Evolutionary conservation across 495 filamentous ascomycete species (phyloP).

Genomic region (Penicillium lividum): DNA sequence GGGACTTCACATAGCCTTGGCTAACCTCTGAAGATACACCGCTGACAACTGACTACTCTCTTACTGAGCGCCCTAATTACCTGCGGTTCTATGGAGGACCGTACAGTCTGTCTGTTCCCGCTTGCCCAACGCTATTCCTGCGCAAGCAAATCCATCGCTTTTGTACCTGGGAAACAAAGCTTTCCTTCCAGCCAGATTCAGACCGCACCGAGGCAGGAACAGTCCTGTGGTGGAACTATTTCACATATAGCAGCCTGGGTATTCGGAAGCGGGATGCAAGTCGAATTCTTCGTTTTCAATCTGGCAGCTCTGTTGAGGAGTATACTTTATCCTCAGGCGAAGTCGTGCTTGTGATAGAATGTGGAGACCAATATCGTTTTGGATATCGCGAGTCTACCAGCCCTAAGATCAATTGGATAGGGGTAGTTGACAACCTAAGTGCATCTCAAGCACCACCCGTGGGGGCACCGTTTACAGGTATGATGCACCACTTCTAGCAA

Average conservation of each 20-base stretch:
- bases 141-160: conserved; percentile 43
- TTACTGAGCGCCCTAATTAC: conserved; percentile 34
- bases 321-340: conserved; percentile 8
- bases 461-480: conserved; percentile 39
- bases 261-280: conserved; percentile 22
- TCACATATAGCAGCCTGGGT: conserved; percentile 39
- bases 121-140: conserved; percentile 44
- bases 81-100: conserved; percentile 44
- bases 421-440: conserved; percentile 24
- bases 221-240: conserved; percentile 45
- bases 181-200: conserved; percentile 33
- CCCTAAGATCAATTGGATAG: conserved; percentile 27
- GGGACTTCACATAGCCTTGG: background rate
- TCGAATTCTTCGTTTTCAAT: conserved; percentile 30
- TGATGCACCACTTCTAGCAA: no score
- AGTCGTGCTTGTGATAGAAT: conserved; percentile 29
- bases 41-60: conserved; percentile 34
- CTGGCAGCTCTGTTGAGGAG: conserved; percentile 20
- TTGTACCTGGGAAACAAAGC: conserved; percentile 36
- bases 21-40: conserved; percentile 27
- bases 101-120: conserved; percentile 41
- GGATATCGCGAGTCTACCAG: conserved; percentile 25
- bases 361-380: conserved; percentile 32
- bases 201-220: conserved; percentile 39
- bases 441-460: conserved; percentile 35